Conservation (phyloP, 495 filamentous ascomycete species). For the Viridothelium virens region DNA sequence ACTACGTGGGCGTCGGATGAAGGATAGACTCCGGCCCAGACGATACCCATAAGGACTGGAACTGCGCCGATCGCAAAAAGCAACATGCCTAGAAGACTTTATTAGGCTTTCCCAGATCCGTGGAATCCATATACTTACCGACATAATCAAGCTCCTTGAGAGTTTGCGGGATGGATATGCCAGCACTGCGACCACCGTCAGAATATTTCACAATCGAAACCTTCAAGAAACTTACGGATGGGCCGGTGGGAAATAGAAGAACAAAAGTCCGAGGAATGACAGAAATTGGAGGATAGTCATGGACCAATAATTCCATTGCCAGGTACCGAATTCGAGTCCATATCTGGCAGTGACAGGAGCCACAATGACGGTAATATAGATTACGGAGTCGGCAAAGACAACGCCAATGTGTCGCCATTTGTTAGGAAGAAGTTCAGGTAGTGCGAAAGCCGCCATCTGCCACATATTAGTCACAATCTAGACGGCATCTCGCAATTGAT, state of each 20-base stretch:
- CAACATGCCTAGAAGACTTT: slow-evolving; percentile 8
- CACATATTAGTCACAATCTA: background rate
- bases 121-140: background rate
- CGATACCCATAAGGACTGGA: slow-evolving; percentile 17
- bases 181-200: background rate
- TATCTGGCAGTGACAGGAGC: slow-evolving; percentile 32
- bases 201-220: background rate
- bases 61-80: slow-evolving; percentile 6
- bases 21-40: slow-evolving; percentile 13
- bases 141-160: slow-evolving; percentile 20
- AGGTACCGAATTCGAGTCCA: slow-evolving; percentile 23
- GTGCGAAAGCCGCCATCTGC: slow-evolving; percentile 32
- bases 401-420: slow-evolving; percentile 34
- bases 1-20: slow-evolving; percentile 14
- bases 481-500: background rate
- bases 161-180: slow-evolving; percentile 4
- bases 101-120: background rate
- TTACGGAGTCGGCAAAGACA: slow-evolving; percentile 29
- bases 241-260: slow-evolving; percentile 19
- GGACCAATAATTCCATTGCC: slow-evolving; percentile 19
- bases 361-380: slow-evolving; percentile 31
- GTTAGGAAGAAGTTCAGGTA: slow-evolving; percentile 36
- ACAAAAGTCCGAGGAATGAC: slow-evolving; percentile 12
- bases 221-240: slow-evolving; percentile 15
- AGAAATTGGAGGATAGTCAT: slow-evolving; percentile 16